These are phyloP conservation scores for Globisporangium yorkense DNA, from an alignment of 352 stramenopile species.

Conservation along the genomic window DNA sequence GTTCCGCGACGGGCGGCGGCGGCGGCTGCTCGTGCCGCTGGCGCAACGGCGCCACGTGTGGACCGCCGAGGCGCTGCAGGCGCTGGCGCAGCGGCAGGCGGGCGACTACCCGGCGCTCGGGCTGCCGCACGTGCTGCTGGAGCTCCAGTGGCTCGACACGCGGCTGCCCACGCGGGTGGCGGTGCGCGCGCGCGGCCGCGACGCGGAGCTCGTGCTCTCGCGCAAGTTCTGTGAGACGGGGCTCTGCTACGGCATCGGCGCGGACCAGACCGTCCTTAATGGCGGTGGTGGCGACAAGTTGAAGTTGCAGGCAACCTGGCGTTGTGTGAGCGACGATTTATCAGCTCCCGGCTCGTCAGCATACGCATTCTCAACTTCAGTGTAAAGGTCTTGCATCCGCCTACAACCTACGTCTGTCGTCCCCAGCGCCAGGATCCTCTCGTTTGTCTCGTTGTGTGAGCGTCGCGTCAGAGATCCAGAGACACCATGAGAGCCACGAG, in stretches of 20 bases:
- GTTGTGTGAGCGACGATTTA: background rate
- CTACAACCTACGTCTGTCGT: too few species aligned
- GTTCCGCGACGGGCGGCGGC: conserved; percentile 23
- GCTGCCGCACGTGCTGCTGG: conserved; percentile 37
- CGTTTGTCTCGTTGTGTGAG: too few species aligned
- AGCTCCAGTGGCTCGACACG: conserved; percentile 63
- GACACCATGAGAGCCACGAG: too few species aligned
- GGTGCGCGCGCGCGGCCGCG: conserved; percentile 28
- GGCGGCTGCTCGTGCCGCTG: conserved; percentile 40
- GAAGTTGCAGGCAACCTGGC: background rate
- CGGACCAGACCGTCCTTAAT: conserved; percentile 12
- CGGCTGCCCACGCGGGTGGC: conserved; percentile 42
- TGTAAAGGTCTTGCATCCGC: too few species aligned
- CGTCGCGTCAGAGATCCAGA: too few species aligned
- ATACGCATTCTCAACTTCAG: too few species aligned
- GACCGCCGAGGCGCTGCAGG: conserved; percentile 40
- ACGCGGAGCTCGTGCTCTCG: conserved; percentile 19
- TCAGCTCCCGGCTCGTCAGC: too few species aligned
- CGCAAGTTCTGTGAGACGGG: conserved; percentile 37
- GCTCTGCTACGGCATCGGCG: conserved; percentile 28
- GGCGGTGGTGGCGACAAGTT: background rate
- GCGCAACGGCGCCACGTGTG: conserved; percentile 41
- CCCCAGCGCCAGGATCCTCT: too few species aligned
- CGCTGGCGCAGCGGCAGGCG: conserved; percentile 31
- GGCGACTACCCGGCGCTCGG: conserved; percentile 36